Base-by-base conservation (phyloP, 2,329 filamentous ascomycete genomes). In the Nakataea oryzae region DNA sequence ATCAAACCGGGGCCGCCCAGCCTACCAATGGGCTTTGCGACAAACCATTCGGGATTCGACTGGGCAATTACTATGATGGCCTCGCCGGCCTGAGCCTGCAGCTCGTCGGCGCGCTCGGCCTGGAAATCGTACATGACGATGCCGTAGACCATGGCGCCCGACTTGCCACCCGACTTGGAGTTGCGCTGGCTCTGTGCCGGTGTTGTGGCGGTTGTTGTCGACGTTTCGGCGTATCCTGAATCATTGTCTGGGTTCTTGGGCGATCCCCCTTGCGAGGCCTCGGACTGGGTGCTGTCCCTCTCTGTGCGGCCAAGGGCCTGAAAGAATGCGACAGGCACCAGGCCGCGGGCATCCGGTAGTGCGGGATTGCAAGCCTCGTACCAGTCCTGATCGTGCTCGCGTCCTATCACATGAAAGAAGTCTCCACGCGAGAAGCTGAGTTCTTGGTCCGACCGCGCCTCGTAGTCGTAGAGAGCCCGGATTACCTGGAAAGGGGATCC, bases 21-120 rank as follows among this genome's bases (percentile, higher is more conserved):
- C 67, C 95, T 84, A 65, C 93, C 93, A 72, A 99, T 99, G n/a
- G 95, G 95, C 76, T 99, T 99, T 60, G 95, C 95, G 65, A 99
- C 93, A 71, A 97, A 97, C 95, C 95, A 99, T 75, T 99, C 95
- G 6, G 93, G 91, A 70, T 97, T 97, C 8, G 93, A 97, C 74
- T 97, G 95, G 57, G 95, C 95, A 72, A 97, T 97, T 62, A 99
- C 93, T 67, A 99, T 97, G 71, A 99, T 97, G 61, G 93, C 91
- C 76, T 99, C 95, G 63, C 93, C 93, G 58, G 91, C 89, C 74
- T 96, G 96, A 59, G 95, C 95, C 68, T 97, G 93, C 63, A 99
- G 77, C 76, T 99, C 95, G 74, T 99, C 95, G n/a, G 92, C 90
- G 63, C 93, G 81, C 75, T 97, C 93, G 0, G 95, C 95, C 68